These are phyloP conservation scores for Hygrocybe punicea DNA, from an alignment of 768 basidiomycete genomes.

Conservation along the genomic window DNA sequence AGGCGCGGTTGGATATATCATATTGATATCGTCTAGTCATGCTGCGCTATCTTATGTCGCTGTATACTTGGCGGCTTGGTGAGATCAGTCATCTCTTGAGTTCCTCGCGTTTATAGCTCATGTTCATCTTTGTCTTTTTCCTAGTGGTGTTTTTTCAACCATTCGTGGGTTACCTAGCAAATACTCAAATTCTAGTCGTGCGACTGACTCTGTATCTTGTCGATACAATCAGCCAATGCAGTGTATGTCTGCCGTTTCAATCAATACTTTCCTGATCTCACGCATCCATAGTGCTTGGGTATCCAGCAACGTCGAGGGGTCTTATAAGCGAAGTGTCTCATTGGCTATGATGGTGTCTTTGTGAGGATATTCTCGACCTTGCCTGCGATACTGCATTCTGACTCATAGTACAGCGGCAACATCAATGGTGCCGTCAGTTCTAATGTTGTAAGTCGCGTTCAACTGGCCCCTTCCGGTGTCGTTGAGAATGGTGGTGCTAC, in stretches of 20 bases:
- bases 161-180: slow-evolving; percentile 62
- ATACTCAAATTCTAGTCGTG: not conserved
- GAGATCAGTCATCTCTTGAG: slow-evolving; percentile 18
- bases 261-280: not conserved
- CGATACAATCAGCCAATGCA: slow-evolving; percentile 48
- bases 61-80: slow-evolving; percentile 68
- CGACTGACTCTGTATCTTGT: not conserved
- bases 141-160: slow-evolving; percentile 69
- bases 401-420: slow-evolving; percentile 49
- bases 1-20: slow-evolving; percentile 66
- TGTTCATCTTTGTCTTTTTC: not conserved
- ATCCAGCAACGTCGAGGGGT: slow-evolving; percentile 70
- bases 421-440: slow-evolving; percentile 75
- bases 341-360: slow-evolving; percentile 67
- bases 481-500: not conserved
- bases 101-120: not conserved
- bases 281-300: slow-evolving; percentile 44
- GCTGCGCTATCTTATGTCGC: slow-evolving; percentile 69
- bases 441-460: slow-evolving; percentile 55
- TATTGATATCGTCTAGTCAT: slow-evolving; percentile 59
- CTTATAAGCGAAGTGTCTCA: slow-evolving; percentile 71
- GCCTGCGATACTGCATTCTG: not conserved
- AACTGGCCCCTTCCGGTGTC: not conserved
- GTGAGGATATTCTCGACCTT: slow-evolving; percentile 32
- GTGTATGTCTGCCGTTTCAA: slow-evolving; percentile 37